Conservation (phyloP, 495 filamentous ascomycete species). For the Patellaria atrata region DNA sequence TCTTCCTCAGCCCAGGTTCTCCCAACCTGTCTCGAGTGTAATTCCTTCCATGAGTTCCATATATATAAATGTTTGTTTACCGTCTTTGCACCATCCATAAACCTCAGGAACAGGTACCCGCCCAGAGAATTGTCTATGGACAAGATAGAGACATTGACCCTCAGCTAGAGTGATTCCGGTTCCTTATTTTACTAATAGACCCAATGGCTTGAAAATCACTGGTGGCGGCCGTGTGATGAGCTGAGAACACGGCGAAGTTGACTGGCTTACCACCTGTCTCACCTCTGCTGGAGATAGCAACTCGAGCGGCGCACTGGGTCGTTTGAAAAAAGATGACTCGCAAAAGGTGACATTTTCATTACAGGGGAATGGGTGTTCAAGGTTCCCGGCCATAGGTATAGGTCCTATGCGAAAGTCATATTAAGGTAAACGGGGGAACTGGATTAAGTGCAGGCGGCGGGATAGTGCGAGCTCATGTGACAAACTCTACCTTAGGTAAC, state of each 20-base stretch:
- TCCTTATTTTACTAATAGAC: conserved; percentile 34
- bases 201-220: conserved; percentile 26
- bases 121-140: conserved; percentile 25
- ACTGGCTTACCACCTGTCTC: conserved; percentile 1
- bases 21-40: conserved; percentile 28
- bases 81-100: conserved; percentile 33
- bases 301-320: not conserved
- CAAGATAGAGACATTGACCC: conserved; percentile 32
- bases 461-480: too few relatives aligned
- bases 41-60: conserved; percentile 33
- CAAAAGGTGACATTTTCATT: conserved; percentile 1
- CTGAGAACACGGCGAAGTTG: too few relatives aligned
- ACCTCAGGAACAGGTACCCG: conserved; percentile 34
- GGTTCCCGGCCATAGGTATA: too few relatives aligned
- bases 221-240: conserved; percentile 16
- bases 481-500: too few relatives aligned
- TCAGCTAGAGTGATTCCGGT: conserved; percentile 28
- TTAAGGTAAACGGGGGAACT: too few relatives aligned
- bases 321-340: conserved; percentile 3
- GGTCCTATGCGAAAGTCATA: too few relatives aligned
- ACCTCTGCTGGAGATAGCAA: conserved; percentile 1
- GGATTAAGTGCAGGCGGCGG: too few relatives aligned
- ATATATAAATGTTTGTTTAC: conserved; percentile 32
- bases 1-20: conserved; percentile 23
- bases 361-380: conserved; percentile 1